Evolutionary conservation across 768 basidiomycete species (phyloP), one percentile per base, ranked within the genome.

Genomic region (Suillus fuscotomentosus): DNA sequence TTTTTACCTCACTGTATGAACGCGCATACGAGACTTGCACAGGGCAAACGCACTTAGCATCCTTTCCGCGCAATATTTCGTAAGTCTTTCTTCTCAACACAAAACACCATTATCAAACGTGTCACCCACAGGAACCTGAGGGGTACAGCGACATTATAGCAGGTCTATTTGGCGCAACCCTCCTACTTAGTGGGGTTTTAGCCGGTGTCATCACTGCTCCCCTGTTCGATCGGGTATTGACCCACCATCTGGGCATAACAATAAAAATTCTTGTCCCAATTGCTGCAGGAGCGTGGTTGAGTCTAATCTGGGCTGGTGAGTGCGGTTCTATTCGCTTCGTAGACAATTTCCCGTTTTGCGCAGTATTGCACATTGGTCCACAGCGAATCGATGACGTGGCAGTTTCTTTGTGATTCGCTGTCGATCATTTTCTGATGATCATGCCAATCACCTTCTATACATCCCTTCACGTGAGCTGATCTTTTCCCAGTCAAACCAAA

Each of bases 151-250:
- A 83, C 34, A 82, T 85, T 63, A 80, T 76, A n/a, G 81, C 87
- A 41, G 92, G 92, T 8, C 79, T 92, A 43, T 77, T 94, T 77
- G 89, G 91, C 43, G 85, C 83, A n/a, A 81, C 82, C 41, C 74
- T 93, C 42, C 82, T 93, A 15, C 76, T 93, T 42, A 80, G 88
- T 0, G 93, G 94, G 24, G 84, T 95, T 64, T 74, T 91, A 2
- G 83, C 86, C 11, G 88, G 93, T 0, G 77, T 88, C 38, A 69
- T 88, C 57, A 84, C 88, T 0, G 86, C 92, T 0, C 94, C 93
- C 0, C 74, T 94, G 4, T 89, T 93, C 70, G 93, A 94, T 70
- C 86, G 92, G 22, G 85, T 93, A n/a, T 85, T 95, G 65, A 94
- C 90, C 11, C 83, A 88, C 67, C 86, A 86, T 65, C 80, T 93